Percentiles rank a stretch among this genome's conserved stretches.
Evolutionary conservation across 768 basidiomycete species (phyloP).

Genomic region (Leccinellum luteum): DNA sequence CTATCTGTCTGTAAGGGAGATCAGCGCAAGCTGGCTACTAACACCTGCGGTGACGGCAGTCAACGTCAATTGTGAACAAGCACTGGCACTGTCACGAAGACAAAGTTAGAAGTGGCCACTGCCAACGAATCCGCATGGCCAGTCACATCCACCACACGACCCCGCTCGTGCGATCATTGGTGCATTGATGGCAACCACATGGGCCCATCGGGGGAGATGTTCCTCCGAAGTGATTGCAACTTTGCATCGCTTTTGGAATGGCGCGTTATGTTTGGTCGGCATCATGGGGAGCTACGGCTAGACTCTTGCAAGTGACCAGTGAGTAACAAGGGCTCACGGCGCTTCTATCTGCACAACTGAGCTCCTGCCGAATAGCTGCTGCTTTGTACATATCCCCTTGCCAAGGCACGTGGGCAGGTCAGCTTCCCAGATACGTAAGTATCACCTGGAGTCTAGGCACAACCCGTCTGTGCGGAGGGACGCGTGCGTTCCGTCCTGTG

Average conservation of each 20-base stretch:
- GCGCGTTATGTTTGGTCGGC: background rate
- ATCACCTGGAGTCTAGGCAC: background rate
- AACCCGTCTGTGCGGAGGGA: background rate
- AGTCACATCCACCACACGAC: no score
- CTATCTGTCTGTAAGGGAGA: background rate
- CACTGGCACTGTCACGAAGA: background rate
- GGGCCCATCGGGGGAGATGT: background rate
- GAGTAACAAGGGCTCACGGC: background rate
- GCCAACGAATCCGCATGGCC: background rate
- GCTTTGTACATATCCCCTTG: background rate
- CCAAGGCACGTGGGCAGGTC: background rate
- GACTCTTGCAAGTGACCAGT: no score
- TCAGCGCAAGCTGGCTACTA: background rate
- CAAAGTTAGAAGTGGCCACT: background rate
- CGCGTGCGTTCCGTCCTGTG: background rate
- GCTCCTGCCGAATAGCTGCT: background rate
- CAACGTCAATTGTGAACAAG: background rate
- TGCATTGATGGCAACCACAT: background rate
- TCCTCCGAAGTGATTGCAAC: background rate
- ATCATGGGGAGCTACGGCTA: background rate
- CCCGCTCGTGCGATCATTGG: background rate
- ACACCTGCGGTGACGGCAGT: background rate
- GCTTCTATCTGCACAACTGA: background rate
- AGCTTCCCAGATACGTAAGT: background rate
- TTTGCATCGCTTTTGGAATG: background rate